Evolutionary conservation across 257 asterid genomes (phyloP), one percentile per base, ranked within the genome.

Genomic region (Osmanthus fragrans): DNA sequence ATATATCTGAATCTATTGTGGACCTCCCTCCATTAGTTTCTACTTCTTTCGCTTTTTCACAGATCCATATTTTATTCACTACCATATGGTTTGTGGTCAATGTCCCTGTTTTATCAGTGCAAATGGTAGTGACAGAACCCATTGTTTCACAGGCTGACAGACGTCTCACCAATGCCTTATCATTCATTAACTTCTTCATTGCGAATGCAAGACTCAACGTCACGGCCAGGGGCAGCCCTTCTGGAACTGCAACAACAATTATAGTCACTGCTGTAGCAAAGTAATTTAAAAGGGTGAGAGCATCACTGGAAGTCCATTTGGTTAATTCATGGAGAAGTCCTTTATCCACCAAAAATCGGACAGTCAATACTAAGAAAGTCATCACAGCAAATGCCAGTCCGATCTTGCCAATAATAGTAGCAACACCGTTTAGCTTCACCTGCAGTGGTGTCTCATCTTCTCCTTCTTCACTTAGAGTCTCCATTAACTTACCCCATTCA

Each of bases 401-500:
- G 34, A 96, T 90, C 86, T 96, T 93, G 73, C 98, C 99, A 65
- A 96, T 96, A 79, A 90, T 75, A 73, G 98, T 93, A 2, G 99
- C 99, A 72, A 96, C 99, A 63, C 98, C 97, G 40, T 96, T 93
- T 72, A 96, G 89, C 90, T 93, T 96, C 82, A 96, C 99, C 89
- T 96, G 99, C 74, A 93, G 85, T 4, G 98, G 99, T 54, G 99
- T 93, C 88, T 96, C 99, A 21, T 93, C 99, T 82, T 96, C 99
- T 76, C 99, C 98, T 3, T 97, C 95, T 73, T 92, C 96, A 19
- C 93, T 90, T 36, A 96, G 80, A 75, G 97, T 96, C 81, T 93
- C 98, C 99, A 93, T 90, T 83, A 96, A 74, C 85, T 96, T 96
- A 65, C 98, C 99, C 99, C 99, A 93, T 87, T 96, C 98, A 51